phyloP scores from a whole-genome alignment of 257 asterid species.

The Nicotiana attenuata region DNA sequence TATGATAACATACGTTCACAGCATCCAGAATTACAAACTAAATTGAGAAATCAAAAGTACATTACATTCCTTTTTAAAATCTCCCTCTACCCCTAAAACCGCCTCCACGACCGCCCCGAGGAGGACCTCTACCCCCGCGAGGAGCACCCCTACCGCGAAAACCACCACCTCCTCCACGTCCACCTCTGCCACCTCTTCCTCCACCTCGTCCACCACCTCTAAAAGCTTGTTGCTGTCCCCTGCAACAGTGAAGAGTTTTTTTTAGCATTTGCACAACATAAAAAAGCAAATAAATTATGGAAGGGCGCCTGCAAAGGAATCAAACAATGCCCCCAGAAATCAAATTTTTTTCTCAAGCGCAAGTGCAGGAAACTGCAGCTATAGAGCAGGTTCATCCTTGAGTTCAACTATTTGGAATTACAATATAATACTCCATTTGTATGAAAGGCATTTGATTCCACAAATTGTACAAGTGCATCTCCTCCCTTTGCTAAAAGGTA shows the following conservation, averaged over 20 bases:
- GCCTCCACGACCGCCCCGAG: constrained; percentile 62
- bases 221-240: constrained; percentile 42
- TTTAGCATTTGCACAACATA: not conserved
- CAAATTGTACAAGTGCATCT: not conserved
- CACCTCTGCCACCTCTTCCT: constrained; percentile 44
- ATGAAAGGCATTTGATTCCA: not conserved
- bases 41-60: not conserved
- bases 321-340: not conserved
- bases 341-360: not conserved
- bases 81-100: constrained; percentile 86
- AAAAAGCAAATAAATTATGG: not conserved
- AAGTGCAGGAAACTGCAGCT: not conserved
- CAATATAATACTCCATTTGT: not conserved
- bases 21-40: constrained; percentile 8
- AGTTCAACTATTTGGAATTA: not conserved
- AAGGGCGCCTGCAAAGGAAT: not conserved
- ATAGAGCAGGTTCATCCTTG: not conserved
- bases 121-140: constrained; percentile 59
- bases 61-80: constrained; percentile 24
- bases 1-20: not conserved
- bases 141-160: constrained; percentile 67
- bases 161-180: constrained; percentile 50
- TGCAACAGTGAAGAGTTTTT: constrained; percentile 14
- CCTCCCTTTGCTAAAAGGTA: not conserved
- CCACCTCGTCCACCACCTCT: constrained; percentile 59